Base-by-base conservation (phyloP, 306 rosid species). In the Cucumis cinereus region DNA sequence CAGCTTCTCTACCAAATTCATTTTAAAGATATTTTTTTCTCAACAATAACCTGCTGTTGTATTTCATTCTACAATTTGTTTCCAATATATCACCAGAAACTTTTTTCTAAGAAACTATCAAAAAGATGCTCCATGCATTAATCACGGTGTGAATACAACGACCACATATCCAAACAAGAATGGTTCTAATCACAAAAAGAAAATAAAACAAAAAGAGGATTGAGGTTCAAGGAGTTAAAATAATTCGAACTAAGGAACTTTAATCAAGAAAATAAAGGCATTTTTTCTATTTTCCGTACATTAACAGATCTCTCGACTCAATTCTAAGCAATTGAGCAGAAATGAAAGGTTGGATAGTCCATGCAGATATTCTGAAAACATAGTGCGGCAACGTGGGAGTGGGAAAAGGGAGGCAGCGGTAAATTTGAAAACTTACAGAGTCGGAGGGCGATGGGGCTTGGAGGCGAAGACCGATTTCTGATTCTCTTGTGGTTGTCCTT, bases 391-490 rank as follows among this genome's bases (percentile, higher is more conserved):
- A 79, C 59, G 40, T 7, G 74, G 16, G 33, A 24, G 23, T 17
- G 61, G 61, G 70, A 67, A 76, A 49, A 23, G 20, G 35, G 50
- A 15, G 52, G 49, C n/a, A 58, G 15, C 3, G 57, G 13, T 43
- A 36, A 20, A 76, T 67, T 38, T 41, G 73, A 22, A 74, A 78
- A 78, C 86, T 86, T 82, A 94, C 96, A 83, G 87, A 53, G 85
- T 85, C 30, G 93, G 87, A 1, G 97, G 93, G 49, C 96, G 97
- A 55, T 75, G 81, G 19, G 98, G 98, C 68, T 79, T 77, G 78
- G 96, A 84, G 74, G 83, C 89, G 75, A 94, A 91, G 81, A 87
- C 86, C 22, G 98, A 85, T 71, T 49, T 71, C 59, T 49, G 75
- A 71, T 71, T 45, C 41, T 47, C 43, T 49, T 54, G 84, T 7